phyloP scores from a whole-genome alignment of 805 yeast species.

The Ogataea sp. region DNA sequence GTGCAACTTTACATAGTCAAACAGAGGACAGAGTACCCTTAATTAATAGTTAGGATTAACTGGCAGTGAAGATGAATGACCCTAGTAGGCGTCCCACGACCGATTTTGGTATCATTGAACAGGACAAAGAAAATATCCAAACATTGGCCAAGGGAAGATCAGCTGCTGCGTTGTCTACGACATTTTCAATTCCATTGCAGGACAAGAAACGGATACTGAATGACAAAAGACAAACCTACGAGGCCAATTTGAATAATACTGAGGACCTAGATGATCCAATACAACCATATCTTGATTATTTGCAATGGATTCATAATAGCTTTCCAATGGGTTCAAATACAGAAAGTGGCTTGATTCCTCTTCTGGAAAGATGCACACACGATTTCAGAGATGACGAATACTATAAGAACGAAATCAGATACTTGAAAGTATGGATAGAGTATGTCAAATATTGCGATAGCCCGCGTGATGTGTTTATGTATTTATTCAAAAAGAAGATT shows the following conservation, averaged over 20 bases:
- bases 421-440: conserved; percentile 72
- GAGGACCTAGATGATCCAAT: conserved; percentile 75
- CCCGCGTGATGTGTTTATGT: conserved; percentile 63
- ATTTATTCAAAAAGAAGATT: conserved; percentile 61
- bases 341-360: conserved; percentile 55
- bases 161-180: conserved; percentile 43
- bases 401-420: conserved; percentile 79
- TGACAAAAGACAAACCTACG: conserved; percentile 38
- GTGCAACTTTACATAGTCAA: too few relatives aligned
- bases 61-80: neutral
- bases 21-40: too few relatives aligned
- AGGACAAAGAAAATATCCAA: conserved; percentile 69
- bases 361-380: conserved; percentile 67
- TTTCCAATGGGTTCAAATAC: conserved; percentile 54
- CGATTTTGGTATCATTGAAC: conserved; percentile 34
- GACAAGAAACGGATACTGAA: conserved; percentile 6
- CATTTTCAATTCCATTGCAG: conserved; percentile 25
- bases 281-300: conserved; percentile 64
- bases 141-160: conserved; percentile 66
- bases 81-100: conserved; percentile 2
- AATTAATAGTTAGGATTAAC: too few relatives aligned
- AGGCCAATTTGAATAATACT: conserved; percentile 32
- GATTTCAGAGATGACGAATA: conserved; percentile 54
- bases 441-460: conserved; percentile 63
- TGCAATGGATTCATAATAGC: conserved; percentile 60